phyloP scores from a whole-genome alignment of 805 yeast genomes.

The Saccharomyces mikatae region DNA sequence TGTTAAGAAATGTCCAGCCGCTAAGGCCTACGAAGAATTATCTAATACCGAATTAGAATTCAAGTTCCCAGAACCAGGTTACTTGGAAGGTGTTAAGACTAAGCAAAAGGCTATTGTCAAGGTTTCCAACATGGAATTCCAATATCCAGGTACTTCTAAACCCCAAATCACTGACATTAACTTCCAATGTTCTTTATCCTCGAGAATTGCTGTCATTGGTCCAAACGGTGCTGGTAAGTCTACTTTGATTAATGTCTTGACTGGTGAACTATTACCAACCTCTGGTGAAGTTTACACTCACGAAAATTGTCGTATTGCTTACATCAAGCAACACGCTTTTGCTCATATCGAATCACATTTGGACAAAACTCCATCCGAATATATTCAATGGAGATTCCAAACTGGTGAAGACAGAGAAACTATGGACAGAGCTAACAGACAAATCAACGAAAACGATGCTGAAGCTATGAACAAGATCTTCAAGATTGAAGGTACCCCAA shows the following conservation, averaged over 20 bases:
- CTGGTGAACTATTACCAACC: slow-evolving; percentile 99
- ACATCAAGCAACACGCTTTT: slow-evolving; percentile 99
- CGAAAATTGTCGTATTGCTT: slow-evolving; percentile 99
- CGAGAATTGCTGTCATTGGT: slow-evolving; percentile 99
- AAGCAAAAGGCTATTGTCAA: slow-evolving; percentile 99
- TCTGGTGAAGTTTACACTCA: slow-evolving; percentile 98
- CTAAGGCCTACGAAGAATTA: slow-evolving; percentile 96
- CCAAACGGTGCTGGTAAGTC: slow-evolving; percentile 99
- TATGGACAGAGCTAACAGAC: slow-evolving; percentile 99
- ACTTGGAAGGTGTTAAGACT: slow-evolving; percentile 99
- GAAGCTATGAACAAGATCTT: slow-evolving; percentile 98
- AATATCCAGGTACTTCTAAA: slow-evolving; percentile 96
- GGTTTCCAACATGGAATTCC: slow-evolving; percentile 96
- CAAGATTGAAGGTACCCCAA: slow-evolving; percentile 97
- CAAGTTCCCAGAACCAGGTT: slow-evolving; percentile 99
- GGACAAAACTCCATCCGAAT: slow-evolving; percentile 99
- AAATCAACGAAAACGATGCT: slow-evolving; percentile 94
- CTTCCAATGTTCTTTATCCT: slow-evolving; percentile 98
- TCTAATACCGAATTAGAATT: slow-evolving; percentile 97
- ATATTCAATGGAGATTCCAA: slow-evolving; percentile 99
- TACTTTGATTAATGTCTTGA: slow-evolving; percentile 94
- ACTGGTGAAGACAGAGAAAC: slow-evolving; percentile 99
- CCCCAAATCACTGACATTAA: slow-evolving; percentile 87
- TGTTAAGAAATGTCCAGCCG: slow-evolving; percentile 97
- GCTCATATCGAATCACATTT: slow-evolving; percentile 98